Evolutionary conservation across 768 basidiomycete species (phyloP).

Genomic region (Rhizopogon salebrosus): DNA sequence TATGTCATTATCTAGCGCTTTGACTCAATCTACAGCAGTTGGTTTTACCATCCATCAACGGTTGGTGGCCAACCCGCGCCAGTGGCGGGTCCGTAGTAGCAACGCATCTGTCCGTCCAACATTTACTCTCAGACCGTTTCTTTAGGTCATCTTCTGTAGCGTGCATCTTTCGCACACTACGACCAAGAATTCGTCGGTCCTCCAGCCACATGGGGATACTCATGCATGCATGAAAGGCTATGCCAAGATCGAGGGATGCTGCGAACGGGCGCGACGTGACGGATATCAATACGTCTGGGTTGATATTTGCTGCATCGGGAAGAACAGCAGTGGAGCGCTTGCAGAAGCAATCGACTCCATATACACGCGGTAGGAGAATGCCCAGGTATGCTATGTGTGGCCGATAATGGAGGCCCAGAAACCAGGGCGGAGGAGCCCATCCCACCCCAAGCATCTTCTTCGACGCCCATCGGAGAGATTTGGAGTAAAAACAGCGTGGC

Average conservation of each 20-base stretch:
- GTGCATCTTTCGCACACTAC: conserved; percentile 5
- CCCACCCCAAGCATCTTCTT: conserved; percentile 13
- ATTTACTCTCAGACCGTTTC: background rate
- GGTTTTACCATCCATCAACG: background rate
- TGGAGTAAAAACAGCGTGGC: conserved; percentile 7
- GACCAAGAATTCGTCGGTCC: background rate
- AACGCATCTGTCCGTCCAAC: background rate
- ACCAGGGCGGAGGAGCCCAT: conserved; percentile 8
- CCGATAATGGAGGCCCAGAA: background rate
- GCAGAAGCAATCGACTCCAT: conserved; percentile 12
- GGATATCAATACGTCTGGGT: conserved; percentile 10
- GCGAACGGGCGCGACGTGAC: conserved; percentile 1
- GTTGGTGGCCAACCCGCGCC: background rate
- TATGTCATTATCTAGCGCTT: background rate
- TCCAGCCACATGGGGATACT: background rate
- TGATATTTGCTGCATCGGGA: conserved; percentile 12
- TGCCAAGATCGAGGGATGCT: conserved; percentile 1
- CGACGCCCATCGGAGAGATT: conserved; percentile 8
- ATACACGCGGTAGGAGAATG: conserved; percentile 12
- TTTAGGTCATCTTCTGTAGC: background rate
- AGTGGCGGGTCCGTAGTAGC: background rate
- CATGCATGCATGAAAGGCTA: conserved; percentile 4
- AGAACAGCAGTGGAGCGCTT: conserved; percentile 9
- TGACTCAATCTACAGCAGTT: too few relatives aligned
- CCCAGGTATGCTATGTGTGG: conserved; percentile 10